Evolutionary conservation across 805 yeast species (phyloP).

Genomic region (Sungouiozyma intestinalis): DNA sequence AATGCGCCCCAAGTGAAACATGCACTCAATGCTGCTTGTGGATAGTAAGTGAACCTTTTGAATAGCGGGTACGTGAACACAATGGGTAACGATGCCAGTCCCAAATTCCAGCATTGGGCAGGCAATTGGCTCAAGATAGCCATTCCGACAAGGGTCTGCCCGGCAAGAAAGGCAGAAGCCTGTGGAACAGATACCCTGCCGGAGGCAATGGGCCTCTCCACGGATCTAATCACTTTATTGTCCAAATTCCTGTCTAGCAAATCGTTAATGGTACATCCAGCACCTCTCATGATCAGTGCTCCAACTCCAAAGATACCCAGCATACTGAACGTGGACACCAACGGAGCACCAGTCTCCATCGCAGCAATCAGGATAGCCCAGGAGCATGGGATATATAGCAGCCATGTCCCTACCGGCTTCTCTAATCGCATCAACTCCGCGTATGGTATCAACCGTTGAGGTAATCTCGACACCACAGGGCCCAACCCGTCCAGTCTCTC

Average conservation of each 20-base stretch:
- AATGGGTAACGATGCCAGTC: conserved; percentile 68
- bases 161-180: conserved; percentile 62
- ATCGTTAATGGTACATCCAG: conserved; percentile 95
- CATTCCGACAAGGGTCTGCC: conserved; percentile 65
- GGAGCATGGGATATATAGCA: conserved; percentile 71
- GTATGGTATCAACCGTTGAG: conserved; percentile 71
- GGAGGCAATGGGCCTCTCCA: conserved; percentile 86
- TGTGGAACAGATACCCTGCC: conserved; percentile 63
- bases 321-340: conserved; percentile 49
- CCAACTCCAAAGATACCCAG: conserved; percentile 72
- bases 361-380: conserved; percentile 95
- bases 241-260: conserved; percentile 77
- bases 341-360: conserved; percentile 56
- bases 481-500: conserved; percentile 41
- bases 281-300: conserved; percentile 87
- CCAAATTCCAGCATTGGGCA: conserved; percentile 67
- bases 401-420: conserved; percentile 91
- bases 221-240: conserved; percentile 75
- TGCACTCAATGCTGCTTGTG: conserved; percentile 71
- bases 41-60: conserved; percentile 91
- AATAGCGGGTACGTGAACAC: conserved; percentile 86
- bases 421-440: conserved; percentile 88
- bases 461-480: conserved; percentile 49
- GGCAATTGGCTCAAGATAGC: conserved; percentile 68
- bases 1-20: conserved; percentile 94